These are phyloP conservation scores for Chlorella sp. DNA, from an alignment of 139 green algal species.

Conservation along the genomic window DNA sequence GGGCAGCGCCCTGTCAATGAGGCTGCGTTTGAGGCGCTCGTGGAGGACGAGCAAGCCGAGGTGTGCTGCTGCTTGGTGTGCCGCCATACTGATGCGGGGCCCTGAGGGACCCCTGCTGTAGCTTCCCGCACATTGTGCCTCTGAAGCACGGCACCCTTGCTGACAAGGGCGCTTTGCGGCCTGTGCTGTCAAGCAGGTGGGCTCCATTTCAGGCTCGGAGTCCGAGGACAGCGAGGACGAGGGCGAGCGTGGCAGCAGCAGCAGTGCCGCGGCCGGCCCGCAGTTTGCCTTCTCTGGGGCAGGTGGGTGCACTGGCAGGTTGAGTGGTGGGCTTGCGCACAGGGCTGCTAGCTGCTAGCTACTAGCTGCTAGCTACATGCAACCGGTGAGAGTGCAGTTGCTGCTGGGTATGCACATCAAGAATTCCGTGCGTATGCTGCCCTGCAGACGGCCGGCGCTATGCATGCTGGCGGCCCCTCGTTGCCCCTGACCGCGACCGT, in stretches of 20 bases:
- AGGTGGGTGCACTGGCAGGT: background rate
- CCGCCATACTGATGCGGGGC: too few relatives aligned
- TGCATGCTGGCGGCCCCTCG: constrained; percentile 75
- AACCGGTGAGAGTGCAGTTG: too few relatives aligned
- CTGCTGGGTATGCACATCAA: too few relatives aligned
- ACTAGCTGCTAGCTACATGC: too few relatives aligned
- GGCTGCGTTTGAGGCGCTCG: constrained; percentile 69
- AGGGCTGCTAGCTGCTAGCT: too few relatives aligned
- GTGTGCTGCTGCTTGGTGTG: constrained; percentile 49
- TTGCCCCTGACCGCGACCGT: constrained; percentile 61
- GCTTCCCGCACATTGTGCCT: too few relatives aligned
- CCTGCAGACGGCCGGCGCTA: constrained; percentile 58
- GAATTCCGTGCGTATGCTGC: too few relatives aligned
- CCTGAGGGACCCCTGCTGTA: too few relatives aligned
- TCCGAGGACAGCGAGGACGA: constrained; percentile 27
- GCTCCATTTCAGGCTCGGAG: constrained; percentile 40
- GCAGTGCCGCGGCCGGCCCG: background rate
- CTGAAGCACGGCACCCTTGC: too few relatives aligned
- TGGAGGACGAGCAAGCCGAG: constrained; percentile 55
- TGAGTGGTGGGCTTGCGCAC: too few relatives aligned
- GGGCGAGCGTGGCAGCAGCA: background rate
- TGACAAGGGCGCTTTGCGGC: too few relatives aligned
- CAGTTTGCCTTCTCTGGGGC: constrained; percentile 15
- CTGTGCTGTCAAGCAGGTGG: too few relatives aligned
- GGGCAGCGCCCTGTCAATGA: constrained; percentile 39